Base-by-base conservation (phyloP, 768 basidiomycete genomes). In the Leccinum incarnatum region DNA sequence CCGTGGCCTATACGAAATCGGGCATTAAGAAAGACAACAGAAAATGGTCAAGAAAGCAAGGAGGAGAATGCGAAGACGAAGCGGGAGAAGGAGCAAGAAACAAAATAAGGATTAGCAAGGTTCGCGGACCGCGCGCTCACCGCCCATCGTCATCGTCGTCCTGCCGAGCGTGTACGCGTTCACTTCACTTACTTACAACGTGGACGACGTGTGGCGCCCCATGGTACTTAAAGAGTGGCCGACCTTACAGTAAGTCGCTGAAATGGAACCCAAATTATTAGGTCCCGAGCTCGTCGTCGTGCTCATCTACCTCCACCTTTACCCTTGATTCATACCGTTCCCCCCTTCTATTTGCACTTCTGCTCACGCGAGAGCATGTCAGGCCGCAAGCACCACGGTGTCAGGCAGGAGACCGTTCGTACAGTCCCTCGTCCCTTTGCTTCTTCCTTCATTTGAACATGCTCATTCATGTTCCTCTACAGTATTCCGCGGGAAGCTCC, bases 211-310 rank as follows among this genome's bases (percentile, higher is more conserved):
- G 56, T 50, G 54, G 52, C 30, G 30, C 45, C 58, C 51, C 56
- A 45, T 62, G 47, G 57, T 7, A 30, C 48, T 29, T 67, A 67
- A 68, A 65, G 59, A 57, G 47, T 42, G 53, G 59, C 9, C 17
- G 8, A 30, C 56, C 57, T 51, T 55, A 37, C 25, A 25, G 25
- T 25, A 25, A 49, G 15, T 11, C 27, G 51, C 51, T 48, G 27
- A 34, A 63, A 34, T 32, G 25, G 58, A 21, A 27, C 53, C 60
- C 64, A 54, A 52, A 15, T 36, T 36, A 57, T 59, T n/a, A 21
- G 50, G 27, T 32, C 49, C 55, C 53, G 56, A 57, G 49, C 15
- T 57, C 60, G 29, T 51, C 60, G 29, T 34, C 58, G 42, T n/a
- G 40, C n/a, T 29, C n/a, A 9, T 14, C n/a, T 17, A 9, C 2